Percentiles rank a stretch among this genome's conserved stretches.
Evolutionary conservation across 306 rosid species (phyloP).

Genomic region (Alnus glutinosa): DNA sequence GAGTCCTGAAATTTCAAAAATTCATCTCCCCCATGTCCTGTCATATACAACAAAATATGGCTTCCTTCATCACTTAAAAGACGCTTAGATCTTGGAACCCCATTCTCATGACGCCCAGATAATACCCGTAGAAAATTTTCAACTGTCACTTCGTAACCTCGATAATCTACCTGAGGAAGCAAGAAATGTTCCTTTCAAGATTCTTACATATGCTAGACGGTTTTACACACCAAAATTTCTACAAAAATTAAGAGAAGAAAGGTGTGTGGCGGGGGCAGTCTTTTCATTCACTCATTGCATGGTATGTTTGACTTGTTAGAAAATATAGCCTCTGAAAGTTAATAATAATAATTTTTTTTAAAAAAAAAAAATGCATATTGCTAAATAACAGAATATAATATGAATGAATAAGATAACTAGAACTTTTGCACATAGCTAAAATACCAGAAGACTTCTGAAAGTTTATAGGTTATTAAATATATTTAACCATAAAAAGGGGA

Average conservation of each 20-base stretch:
- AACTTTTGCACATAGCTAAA: neutral
- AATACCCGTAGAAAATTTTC: constrained; percentile 84
- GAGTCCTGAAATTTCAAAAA: constrained; percentile 96
- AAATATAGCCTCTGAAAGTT: neutral
- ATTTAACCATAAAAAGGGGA: neutral
- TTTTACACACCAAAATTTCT: neutral
- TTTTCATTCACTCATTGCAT: too few relatives aligned
- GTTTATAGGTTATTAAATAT: neutral
- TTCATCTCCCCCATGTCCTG: constrained; percentile 98
- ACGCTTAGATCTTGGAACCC: constrained; percentile 97
- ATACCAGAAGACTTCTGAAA: neutral
- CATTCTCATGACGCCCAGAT: constrained; percentile 84
- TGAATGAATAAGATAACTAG: neutral
- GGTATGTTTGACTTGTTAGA: neutral
- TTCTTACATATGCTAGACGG: neutral
- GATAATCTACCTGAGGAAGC: constrained; percentile 81
- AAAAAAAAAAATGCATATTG: neutral
- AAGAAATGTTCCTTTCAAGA: constrained; percentile 20
- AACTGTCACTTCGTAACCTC: constrained; percentile 94
- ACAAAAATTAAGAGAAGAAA: neutral
- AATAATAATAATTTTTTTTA: too few relatives aligned
- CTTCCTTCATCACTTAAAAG: constrained; percentile 98
- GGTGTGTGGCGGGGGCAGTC: neutral
- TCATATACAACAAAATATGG: constrained; percentile 93
- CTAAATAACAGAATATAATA: neutral